Percentiles rank a stretch among this genome's conserved stretches.
phyloP scores from a whole-genome alignment of 2,329 filamentous ascomycete species.

The Cladosporium austrohemisphaericum region DNA sequence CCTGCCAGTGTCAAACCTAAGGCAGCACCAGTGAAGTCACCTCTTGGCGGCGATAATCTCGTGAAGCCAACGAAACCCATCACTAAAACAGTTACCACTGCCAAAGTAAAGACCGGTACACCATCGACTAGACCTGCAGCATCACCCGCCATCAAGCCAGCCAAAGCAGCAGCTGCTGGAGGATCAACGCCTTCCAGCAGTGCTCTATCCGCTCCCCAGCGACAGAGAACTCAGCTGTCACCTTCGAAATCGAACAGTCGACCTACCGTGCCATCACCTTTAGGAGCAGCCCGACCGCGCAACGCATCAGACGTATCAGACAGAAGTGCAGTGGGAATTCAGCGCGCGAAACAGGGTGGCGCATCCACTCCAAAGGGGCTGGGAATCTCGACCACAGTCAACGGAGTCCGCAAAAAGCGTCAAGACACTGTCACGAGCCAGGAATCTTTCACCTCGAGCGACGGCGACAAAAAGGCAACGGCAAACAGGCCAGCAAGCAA shows the following conservation, averaged over 20 bases:
- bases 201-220: constrained; percentile 16
- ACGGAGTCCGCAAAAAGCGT: constrained; percentile 30
- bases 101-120: constrained; percentile 13
- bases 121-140: constrained; percentile 20
- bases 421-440: constrained; percentile 31
- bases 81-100: constrained; percentile 21
- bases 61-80: constrained; percentile 23
- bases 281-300: constrained; percentile 58
- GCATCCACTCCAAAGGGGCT: constrained; percentile 41
- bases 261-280: constrained; percentile 59
- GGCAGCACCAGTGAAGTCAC: constrained; percentile 17
- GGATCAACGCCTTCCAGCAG: constrained; percentile 11
- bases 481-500: constrained; percentile 15
- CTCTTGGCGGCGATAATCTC: constrained; percentile 22
- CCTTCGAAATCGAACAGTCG: constrained; percentile 34
- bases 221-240: constrained; percentile 32
- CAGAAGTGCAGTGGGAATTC: constrained; percentile 24
- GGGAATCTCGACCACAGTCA: constrained; percentile 37
- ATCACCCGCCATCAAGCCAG: constrained; percentile 20
- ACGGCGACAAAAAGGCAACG: constrained; percentile 19
- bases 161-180: constrained; percentile 14
- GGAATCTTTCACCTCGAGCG: constrained; percentile 20
- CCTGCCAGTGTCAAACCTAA: constrained; percentile 21
- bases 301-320: constrained; percentile 54
- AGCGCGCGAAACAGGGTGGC: constrained; percentile 23